Evolutionary conservation across 768 basidiomycete species (phyloP), one percentile per base, ranked within the genome.

Genomic region (Gyrodon lividus): DNA sequence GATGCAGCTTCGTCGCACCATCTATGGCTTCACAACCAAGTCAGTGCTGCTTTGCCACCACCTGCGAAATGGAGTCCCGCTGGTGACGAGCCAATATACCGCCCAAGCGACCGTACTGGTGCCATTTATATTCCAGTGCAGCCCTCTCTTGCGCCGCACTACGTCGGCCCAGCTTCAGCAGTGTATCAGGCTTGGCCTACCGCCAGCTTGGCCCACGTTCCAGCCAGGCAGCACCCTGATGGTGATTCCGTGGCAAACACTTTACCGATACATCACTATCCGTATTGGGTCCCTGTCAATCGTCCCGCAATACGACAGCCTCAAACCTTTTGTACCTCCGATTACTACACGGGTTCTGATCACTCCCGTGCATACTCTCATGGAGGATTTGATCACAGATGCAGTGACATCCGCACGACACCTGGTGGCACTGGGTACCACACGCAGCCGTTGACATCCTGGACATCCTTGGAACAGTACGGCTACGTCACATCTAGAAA

Each of bases 41-140:
- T 43, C 38, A 61, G 70, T 30, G 75, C 75, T 35, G 33, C 60
- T 12, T 64, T 89, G 16, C 87, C 87, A 40, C 86, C 88, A 20
- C 88, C 89, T 20, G 82, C 88, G 2, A 83, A 83, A 66, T 91
- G 89, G 89, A 88, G 87, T 61, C 88, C 89, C 43, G 78, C 83
- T 12, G 85, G 77, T n/a, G 87, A 88, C 59, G 89, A 89, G 58
- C 88, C 86, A 16, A 80, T 90, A 51, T 67, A 79, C 26, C 78
- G 82, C 30, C 75, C 80, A 46, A 70, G 73, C 47, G 78, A 74
- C 58, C 74, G 83, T 46, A 65, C 66, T 37, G 78, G 70, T 50
- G 80, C 79, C 2, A 78, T 82, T 38, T 89, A 89, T 51, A 72
- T 86, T 38, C 86, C 85, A 14, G 80, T 84, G 28, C 83, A 82